Evolutionary conservation across 1,139 yeast species (phyloP).

Genomic region (Keqinozyma sinolaborantium): DNA sequence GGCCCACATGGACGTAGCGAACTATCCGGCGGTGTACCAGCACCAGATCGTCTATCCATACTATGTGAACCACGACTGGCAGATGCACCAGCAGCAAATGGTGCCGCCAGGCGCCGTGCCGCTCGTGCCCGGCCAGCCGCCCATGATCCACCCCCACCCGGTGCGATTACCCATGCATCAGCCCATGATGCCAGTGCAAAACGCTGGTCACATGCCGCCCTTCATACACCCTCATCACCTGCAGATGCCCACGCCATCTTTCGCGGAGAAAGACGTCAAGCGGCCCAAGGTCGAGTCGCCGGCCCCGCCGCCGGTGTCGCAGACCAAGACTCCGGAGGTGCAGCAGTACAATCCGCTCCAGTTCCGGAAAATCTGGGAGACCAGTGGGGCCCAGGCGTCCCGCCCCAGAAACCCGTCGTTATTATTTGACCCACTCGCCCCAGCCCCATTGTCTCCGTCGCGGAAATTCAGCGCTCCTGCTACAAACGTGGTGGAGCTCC

Average conservation of each 20-base stretch:
- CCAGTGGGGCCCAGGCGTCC: conserved; percentile 7
- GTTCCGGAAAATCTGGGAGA: conserved; percentile 41
- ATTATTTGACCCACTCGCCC: conserved; percentile 36
- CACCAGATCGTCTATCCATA: conserved; percentile 1
- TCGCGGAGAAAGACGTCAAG: conserved; percentile 1
- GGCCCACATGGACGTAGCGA: background rate
- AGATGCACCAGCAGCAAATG: background rate
- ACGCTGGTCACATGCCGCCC: conserved; percentile 3
- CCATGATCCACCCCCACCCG: conserved; percentile 1
- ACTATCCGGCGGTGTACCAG: background rate
- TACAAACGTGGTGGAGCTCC: conserved; percentile 5
- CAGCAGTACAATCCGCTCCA: conserved; percentile 30
- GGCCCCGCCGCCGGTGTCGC: conserved; percentile 1
- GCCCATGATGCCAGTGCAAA: conserved; percentile 2
- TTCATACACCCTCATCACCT: conserved; percentile 3
- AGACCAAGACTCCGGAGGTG: conserved; percentile 5
- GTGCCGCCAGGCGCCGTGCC: background rate
- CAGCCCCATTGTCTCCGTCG: conserved; percentile 13
- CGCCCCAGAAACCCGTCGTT: conserved; percentile 34
- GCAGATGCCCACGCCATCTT: conserved; percentile 1
- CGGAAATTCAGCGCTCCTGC: conserved; percentile 3
- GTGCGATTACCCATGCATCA: conserved; percentile 1
- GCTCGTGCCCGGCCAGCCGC: background rate
- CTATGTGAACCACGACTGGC: conserved; percentile 1
- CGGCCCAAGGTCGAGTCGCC: conserved; percentile 1